These are phyloP conservation scores for Fagopyrum homotropicum DNA, from an alignment of 148 eudicot species.

Conservation along the genomic window DNA sequence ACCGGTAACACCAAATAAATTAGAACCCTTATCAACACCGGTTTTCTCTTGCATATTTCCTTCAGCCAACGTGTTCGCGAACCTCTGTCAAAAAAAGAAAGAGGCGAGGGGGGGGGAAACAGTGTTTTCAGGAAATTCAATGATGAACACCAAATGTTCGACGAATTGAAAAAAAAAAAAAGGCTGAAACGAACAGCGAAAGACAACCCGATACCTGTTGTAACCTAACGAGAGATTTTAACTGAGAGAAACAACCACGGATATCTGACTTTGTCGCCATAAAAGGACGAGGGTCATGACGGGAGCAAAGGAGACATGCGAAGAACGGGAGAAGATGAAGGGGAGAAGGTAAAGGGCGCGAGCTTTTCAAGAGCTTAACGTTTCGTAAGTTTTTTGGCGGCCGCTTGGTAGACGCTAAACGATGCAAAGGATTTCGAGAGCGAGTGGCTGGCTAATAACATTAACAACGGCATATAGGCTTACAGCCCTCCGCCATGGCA, in stretches of 20 bases:
- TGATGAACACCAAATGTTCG: neutral
- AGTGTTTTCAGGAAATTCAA: neutral
- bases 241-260: neutral
- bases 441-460: neutral
- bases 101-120: no score
- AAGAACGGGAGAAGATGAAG: neutral
- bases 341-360: neutral
- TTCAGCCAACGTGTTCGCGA: conserved; percentile 5
- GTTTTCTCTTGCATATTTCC: neutral
- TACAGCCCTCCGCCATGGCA: neutral
- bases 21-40: neutral
- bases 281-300: neutral
- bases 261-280: conserved; percentile 5
- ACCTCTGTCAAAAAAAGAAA: neutral
- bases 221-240: neutral
- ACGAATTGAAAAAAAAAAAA: neutral
- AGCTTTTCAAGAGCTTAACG: neutral
- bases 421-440: neutral
- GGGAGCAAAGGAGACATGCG: conserved; percentile 1
- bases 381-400: neutral
- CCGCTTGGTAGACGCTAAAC: neutral
- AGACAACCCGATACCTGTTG: conserved; percentile 1
- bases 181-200: neutral
- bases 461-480: neutral
- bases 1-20: neutral